Evolutionary conservation across 2,329 filamentous ascomycete species (phyloP), one percentile per base, ranked within the genome.

Genomic region (Xylariaceae sp.): DNA sequence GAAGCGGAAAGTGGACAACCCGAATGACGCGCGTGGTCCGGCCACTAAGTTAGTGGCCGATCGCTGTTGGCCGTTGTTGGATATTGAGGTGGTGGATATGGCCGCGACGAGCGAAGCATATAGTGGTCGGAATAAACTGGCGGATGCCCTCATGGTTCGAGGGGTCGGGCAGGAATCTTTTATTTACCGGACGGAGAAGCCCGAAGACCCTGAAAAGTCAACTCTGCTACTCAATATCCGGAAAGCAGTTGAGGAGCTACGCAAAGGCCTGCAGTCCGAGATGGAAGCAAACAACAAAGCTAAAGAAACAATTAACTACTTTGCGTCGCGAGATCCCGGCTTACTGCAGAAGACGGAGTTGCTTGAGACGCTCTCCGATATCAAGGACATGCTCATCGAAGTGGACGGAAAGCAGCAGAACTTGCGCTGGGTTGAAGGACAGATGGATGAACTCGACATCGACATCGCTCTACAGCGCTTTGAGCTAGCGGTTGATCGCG

Each of bases 381-480:
- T 88, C 64, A 91, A 91, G 67, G 90, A 95, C 70, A 88, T 96
- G 75, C 83, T 96, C 50, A 92, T 99, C 62, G 94, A 99, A 65
- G 91, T 96, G 11, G 94, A 97, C 66, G 94, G 94, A 42, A 96
- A 96, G 66, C 92, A 97, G 71, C 91, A 97, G 69, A 97, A 94
- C 69, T 81, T 99, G 40, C 89, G 93, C 47, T 97, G 91, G 91
- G 91, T 99, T 0, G 94, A 99, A 70, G 85, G 86, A 46, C 91
- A 97, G 73, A 89, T 99, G 71, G 94, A 99, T 68, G 91, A 96
- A 67, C 83, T 99, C 5, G 94, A 99, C 67, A 97, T 97, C 64
- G 88, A 96, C 64, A 92, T 99, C 65, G 93, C 94, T 0, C 80
- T 97, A 44, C 93, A 97, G 69, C 83, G 84, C 35, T 94, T 96